Evolutionary conservation across 768 basidiomycete genomes (phyloP), one percentile per base, ranked within the genome.

Genomic region (Chiua virens): DNA sequence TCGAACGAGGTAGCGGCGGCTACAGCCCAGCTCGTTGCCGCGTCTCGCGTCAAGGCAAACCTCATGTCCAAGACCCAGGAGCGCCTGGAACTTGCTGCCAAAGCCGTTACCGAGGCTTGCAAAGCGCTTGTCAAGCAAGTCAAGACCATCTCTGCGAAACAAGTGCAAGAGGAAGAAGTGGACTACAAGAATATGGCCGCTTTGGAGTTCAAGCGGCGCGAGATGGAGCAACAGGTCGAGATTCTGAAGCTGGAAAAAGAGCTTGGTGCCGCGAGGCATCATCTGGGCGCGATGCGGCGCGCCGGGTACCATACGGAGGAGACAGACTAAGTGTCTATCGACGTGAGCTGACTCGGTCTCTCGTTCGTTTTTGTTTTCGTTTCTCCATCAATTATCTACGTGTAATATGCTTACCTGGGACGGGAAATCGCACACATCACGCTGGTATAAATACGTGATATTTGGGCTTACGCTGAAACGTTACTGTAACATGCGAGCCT

Each of bases 171-270:
- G 46, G 91, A 95, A 56, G 85, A 89, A n/a, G 78, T 83, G 13
- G 78, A 82, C 45, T 98, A 92, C 75, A 88, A 87, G 71, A 86
- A 85, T 56, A 95, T 98, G 92, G 90, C 92, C 4, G 85, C 78
- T 38, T 77, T 97, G 63, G 95, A 99, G 71, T 98, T 95, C 82
- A 98, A 98, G 79, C 89, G 83, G 64, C 80, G 87, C 43, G 96
- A 98, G 80, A 98, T 99, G 94, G 97, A 98, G 73, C 93, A 96
- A 64, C 95, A 98, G 71, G 97, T 98, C n/a, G 91, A 96, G 68
- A 97, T 99, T 59, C 75, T 99, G 59, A 94, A 87, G 66, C 71
- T 98, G 61, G 97, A 98, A 77, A 97, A 97, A 75, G 94, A 98
- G 1, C 75, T 99, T 34, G 89, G 89, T 20, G 94, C 85, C 40